Evolutionary conservation across 768 basidiomycete genomes (phyloP).

Genomic region (Terana coerulea): DNA sequence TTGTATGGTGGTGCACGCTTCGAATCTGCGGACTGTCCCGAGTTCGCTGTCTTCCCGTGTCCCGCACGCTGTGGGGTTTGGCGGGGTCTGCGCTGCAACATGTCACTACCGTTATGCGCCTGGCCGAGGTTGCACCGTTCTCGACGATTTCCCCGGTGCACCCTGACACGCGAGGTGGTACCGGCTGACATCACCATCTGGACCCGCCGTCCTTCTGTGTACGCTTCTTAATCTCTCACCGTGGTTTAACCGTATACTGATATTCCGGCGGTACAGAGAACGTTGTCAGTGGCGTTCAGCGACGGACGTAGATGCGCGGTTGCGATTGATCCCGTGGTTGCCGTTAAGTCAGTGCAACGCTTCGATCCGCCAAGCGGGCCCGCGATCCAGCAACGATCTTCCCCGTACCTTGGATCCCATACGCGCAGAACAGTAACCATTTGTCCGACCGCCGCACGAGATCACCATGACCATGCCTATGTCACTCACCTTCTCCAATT

Average conservation of each 20-base stretch:
- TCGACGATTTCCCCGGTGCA: background rate
- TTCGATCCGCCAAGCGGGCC: too few species aligned
- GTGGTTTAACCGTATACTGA: background rate
- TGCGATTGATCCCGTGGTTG: conserved; percentile 1
- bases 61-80: too few species aligned
- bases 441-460: conserved; percentile 1
- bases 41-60: too few species aligned
- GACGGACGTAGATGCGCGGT: too few species aligned
- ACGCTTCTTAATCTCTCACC: background rate
- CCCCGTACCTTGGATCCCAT: background rate
- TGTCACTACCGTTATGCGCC: background rate
- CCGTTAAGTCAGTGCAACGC: too few species aligned
- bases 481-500: background rate
- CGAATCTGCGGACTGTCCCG: too few species aligned
- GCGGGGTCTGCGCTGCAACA: too few species aligned
- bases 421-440: background rate
- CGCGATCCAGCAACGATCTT: background rate
- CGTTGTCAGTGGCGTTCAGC: too few species aligned
- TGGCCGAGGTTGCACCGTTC: background rate
- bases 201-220: too few species aligned
- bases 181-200: background rate
- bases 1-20: too few species aligned
- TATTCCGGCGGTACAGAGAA: background rate
- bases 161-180: background rate
- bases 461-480: background rate